phyloP scores from a whole-genome alignment of 257 asterid genomes.

The Ligustrum vulgare region DNA sequence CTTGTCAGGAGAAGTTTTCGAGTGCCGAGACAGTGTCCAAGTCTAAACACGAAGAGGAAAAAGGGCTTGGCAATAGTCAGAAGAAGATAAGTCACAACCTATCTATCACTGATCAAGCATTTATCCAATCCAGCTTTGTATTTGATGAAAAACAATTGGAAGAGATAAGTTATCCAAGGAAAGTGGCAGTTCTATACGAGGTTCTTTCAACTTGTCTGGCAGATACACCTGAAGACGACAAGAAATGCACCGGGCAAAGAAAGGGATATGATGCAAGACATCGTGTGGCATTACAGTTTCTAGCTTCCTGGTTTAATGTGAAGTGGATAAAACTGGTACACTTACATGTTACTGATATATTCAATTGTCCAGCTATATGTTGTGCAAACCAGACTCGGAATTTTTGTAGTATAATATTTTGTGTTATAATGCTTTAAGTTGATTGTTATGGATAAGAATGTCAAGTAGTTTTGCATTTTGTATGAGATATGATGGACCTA shows the following conservation, averaged over 20 bases:
- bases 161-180: slow-evolving; percentile 65
- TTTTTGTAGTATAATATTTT: slow-evolving; percentile 5
- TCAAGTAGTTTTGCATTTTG: slow-evolving; percentile 13
- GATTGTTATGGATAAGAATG: slow-evolving; percentile 10
- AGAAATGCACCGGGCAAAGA: slow-evolving; percentile 44
- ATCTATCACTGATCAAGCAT: slow-evolving; percentile 41
- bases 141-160: slow-evolving; percentile 58
- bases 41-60: slow-evolving; percentile 34
- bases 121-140: slow-evolving; percentile 31
- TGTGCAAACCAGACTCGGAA: slow-evolving; percentile 8
- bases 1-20: slow-evolving; percentile 68
- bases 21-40: slow-evolving; percentile 32
- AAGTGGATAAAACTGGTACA: slow-evolving; percentile 80
- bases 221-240: slow-evolving; percentile 46
- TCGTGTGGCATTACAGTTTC: slow-evolving; percentile 77
- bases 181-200: slow-evolving; percentile 69
- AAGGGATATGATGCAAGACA: slow-evolving; percentile 88
- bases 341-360: slow-evolving; percentile 13
- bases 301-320: slow-evolving; percentile 80
- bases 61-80: slow-evolving; percentile 28
- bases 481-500: slow-evolving; percentile 4
- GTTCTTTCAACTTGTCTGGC: slow-evolving; percentile 86
- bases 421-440: slow-evolving; percentile 9
- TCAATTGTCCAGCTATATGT: background rate
- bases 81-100: slow-evolving; percentile 36